These are phyloP conservation scores for Puya raimondii DNA, from an alignment of 176 grass and related monocot genomes.

Conservation along the genomic window DNA sequence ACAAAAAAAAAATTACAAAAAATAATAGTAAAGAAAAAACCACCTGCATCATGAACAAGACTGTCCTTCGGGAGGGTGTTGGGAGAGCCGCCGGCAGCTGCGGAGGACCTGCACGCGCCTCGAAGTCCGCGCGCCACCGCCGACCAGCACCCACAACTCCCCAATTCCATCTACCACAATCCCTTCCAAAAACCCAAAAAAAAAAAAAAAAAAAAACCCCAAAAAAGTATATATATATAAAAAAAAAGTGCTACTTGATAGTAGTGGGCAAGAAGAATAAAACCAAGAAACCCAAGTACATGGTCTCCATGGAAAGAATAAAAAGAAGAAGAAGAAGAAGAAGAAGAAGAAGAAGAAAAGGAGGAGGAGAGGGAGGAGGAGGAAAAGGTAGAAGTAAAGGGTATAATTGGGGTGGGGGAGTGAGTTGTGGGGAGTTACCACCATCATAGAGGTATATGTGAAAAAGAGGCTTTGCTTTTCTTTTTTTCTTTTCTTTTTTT, in stretches of 20 bases:
- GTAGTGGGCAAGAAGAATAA: too few species aligned
- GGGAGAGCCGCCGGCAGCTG: constrained; percentile 3
- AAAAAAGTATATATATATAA: too few species aligned
- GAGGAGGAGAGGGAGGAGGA: not conserved
- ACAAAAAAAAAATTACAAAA: not conserved
- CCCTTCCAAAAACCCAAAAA: constrained; percentile 2
- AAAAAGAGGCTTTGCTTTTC: constrained; percentile 17
- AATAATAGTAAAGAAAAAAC: not conserved
- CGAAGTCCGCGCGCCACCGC: constrained; percentile 48
- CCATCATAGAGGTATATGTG: constrained; percentile 22
- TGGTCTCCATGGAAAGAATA: not conserved
- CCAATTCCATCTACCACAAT: constrained; percentile 20
- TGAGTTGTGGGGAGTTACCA: constrained; percentile 33
- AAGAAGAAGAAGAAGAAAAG: constrained; percentile 6
- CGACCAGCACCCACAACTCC: constrained; percentile 75
- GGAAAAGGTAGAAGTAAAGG: constrained; percentile 39
- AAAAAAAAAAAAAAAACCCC: not conserved
- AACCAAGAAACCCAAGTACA: not conserved
- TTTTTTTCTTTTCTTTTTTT: not conserved
- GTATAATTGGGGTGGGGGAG: constrained; percentile 19
- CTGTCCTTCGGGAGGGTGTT: constrained; percentile 46
- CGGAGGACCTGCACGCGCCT: constrained; percentile 37
- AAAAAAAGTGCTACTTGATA: not conserved
- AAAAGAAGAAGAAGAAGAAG: constrained; percentile 17
- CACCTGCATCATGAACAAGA: constrained; percentile 78